phyloP scores from a whole-genome alignment of 2,329 filamentous ascomycete genomes.

The Colletotrichum liaoningense region DNA sequence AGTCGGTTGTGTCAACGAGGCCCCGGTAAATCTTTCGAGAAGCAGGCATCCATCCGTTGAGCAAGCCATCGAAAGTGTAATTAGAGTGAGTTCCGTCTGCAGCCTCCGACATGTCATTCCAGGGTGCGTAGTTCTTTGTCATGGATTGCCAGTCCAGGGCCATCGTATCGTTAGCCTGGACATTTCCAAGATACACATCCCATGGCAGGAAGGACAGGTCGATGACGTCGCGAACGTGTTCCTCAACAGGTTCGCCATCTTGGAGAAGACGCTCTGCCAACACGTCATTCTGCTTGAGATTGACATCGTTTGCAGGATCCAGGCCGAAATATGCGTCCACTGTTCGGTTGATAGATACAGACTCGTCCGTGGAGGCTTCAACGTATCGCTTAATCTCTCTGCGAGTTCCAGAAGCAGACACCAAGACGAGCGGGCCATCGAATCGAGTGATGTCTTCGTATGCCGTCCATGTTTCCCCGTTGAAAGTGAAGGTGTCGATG shows the following conservation, averaged over 20 bases:
- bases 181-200: constrained; percentile 14
- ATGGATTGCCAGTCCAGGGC: background rate
- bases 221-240: constrained; percentile 9
- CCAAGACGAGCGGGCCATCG: background rate
- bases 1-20: background rate
- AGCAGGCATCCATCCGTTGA: constrained; percentile 10
- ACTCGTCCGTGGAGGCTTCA: background rate
- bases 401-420: background rate
- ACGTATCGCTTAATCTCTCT: constrained; percentile 19
- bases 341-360: background rate
- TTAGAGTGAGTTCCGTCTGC: background rate
- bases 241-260: constrained; percentile 12
- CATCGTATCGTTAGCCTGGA: constrained; percentile 15
- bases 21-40: constrained; percentile 16
- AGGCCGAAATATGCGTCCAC: background rate
- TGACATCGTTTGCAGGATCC: background rate
- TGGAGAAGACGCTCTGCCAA: constrained; percentile 11
- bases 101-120: background rate
- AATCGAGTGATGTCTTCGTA: constrained; percentile 10
- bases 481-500: constrained; percentile 3
- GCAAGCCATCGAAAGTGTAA: constrained; percentile 1
- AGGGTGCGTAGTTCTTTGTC: constrained; percentile 8
- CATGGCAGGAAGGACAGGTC: background rate
- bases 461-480: constrained; percentile 12
- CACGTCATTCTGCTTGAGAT: constrained; percentile 8